Base-by-base conservation (phyloP, 345 rosid species). In the Gossypium longicalyx region DNA sequence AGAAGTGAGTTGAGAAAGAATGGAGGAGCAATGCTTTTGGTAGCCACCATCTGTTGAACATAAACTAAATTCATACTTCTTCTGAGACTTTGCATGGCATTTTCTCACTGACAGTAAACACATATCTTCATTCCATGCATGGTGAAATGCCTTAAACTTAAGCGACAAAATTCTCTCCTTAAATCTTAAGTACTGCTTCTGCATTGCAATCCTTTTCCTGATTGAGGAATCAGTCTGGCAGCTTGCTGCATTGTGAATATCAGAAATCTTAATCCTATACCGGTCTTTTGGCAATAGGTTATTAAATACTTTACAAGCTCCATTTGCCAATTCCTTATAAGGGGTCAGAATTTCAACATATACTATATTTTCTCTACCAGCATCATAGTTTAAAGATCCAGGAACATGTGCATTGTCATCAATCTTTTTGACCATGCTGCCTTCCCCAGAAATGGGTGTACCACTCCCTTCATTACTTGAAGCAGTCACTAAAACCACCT, bases 61-160 rank as follows among this genome's bases (percentile, higher is more conserved):
- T 54, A 86, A 76, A 80, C 82, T 83, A 4, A 79, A 73, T 48
- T 93, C 97, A 59, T 67, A 67, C 85, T 88, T 90, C 71, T 86
- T 90, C 69, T 86, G 95, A 78, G 92, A 84, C 79, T 86, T 93
- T 43, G 89, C 84, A 63, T 86, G 87, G 54, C 67, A 78, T 83
- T 89, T 96, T 79, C 85, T 78, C 29, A 81, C 73, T 22, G 89
- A 86, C 23, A 82, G 87, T 77, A 83, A 76, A 19, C 76, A 85
- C 86, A 87, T 27, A 80, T 96, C 99, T 81, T 91, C 97, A 87
- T 87, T 93, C 99, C 99, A 96, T 20, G 84, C 75, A 73, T 85
- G 89, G 75, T 84, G 87, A 81, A 89, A 85, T 23, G 87, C 92
- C 84, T 86, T 96, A 78, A 87, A 93, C 85, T 96, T 90, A 47